Evolutionary conservation across 805 yeast genomes (phyloP).

Genomic region (Barnettozyma wickerhamii): DNA sequence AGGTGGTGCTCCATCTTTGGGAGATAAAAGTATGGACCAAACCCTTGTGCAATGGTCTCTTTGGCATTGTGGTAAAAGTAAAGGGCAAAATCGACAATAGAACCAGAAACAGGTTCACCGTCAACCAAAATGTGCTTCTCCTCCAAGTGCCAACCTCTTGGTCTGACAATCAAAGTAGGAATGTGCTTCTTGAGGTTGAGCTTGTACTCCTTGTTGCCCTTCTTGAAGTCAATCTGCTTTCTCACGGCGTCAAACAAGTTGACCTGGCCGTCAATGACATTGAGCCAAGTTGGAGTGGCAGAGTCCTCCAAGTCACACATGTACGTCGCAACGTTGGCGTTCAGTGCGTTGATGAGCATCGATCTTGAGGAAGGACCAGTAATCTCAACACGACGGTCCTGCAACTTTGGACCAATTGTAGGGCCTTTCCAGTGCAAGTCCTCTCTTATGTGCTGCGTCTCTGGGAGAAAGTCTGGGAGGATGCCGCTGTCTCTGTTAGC

Average conservation of each 20-base stretch:
- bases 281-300: constrained; percentile 79
- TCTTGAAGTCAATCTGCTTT: constrained; percentile 51
- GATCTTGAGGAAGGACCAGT: constrained; percentile 85
- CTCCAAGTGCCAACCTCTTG: constrained; percentile 84
- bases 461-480: constrained; percentile 59
- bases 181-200: constrained; percentile 42
- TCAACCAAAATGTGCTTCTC: constrained; percentile 70
- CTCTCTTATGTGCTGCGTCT: constrained; percentile 64
- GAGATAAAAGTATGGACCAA: constrained; percentile 77
- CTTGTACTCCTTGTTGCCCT: constrained; percentile 35
- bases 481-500: constrained; percentile 56
- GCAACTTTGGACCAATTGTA: constrained; percentile 65
- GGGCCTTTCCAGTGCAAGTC: constrained; percentile 77
- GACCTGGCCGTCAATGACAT: constrained; percentile 77
- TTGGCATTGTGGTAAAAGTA: constrained; percentile 74
- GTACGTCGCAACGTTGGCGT: constrained; percentile 73
- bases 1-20: constrained; percentile 86
- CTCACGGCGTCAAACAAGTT: constrained; percentile 74
- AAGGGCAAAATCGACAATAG: constrained; percentile 74
- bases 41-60: constrained; percentile 55
- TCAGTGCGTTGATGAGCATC: constrained; percentile 79
- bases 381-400: constrained; percentile 74
- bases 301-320: constrained; percentile 89
- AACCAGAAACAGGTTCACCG: constrained; percentile 74
- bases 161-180: constrained; percentile 79